A percentile compares a stretch with the other conserved stretches of the same genome.
Evolutionary conservation across 2,329 filamentous ascomycete genomes (phyloP).

Genomic region (Seiridium cupressi): DNA sequence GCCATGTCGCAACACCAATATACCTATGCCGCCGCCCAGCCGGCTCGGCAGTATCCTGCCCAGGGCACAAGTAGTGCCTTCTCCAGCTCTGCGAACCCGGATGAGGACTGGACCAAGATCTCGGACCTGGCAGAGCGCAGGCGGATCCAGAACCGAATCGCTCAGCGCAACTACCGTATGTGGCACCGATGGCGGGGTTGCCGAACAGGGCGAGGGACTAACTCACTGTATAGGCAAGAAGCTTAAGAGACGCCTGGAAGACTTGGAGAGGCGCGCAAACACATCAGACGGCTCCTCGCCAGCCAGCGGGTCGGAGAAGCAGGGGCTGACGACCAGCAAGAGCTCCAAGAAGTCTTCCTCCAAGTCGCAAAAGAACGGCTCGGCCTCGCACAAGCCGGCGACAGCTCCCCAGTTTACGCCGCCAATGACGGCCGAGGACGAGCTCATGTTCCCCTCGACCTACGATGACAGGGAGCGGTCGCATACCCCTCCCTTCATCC

Average conservation of each 20-base stretch:
- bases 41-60: conserved; percentile 65
- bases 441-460: conserved; percentile 59
- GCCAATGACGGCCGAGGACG: conserved; percentile 60
- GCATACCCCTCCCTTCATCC: conserved; percentile 68
- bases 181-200: conserved; percentile 14
- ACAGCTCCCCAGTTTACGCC: conserved; percentile 58
- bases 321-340: conserved; percentile 29
- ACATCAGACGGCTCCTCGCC: conserved; percentile 40
- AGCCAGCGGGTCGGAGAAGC: conserved; percentile 35
- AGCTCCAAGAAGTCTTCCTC: conserved; percentile 43
- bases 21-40: conserved; percentile 33
- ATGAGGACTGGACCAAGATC: conserved; percentile 99
- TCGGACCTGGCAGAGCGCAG: conserved; percentile 92
- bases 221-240: conserved; percentile 69
- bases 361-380: conserved; percentile 37
- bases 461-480: conserved; percentile 69
- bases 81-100: conserved; percentile 88
- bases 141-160: conserved; percentile 95
- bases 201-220: conserved; percentile 2
- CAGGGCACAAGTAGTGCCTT: conserved; percentile 91
- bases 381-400: conserved; percentile 33
- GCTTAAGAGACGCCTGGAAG: conserved; percentile 85
- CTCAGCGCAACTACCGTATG: conserved; percentile 92
- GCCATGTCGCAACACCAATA: conserved; percentile 42
- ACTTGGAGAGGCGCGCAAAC: conserved; percentile 76